Evolutionary conservation across 495 filamentous ascomycete species (phyloP).

Genomic region (Hypoxylon crocopeplum): DNA sequence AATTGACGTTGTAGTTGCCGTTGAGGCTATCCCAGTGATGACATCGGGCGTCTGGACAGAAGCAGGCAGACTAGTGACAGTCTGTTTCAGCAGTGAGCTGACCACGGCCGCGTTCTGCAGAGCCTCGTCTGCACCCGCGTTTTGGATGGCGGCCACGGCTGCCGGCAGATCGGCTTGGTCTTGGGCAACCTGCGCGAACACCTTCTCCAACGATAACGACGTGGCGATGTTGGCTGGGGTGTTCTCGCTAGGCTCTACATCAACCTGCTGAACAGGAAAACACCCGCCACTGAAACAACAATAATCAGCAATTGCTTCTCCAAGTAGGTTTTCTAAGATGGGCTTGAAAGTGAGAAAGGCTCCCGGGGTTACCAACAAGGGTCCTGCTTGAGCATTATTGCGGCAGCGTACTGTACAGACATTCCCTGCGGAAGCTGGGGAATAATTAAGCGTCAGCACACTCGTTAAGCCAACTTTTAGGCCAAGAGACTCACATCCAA

Average conservation of each 20-base stretch:
- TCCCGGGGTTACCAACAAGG: slow-evolving; percentile 49
- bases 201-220: slow-evolving; percentile 35
- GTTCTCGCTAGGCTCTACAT: slow-evolving; percentile 43
- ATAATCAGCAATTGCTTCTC: neutral
- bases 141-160: slow-evolving; percentile 45
- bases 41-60: slow-evolving; percentile 13
- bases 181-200: slow-evolving; percentile 37
- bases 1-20: slow-evolving; percentile 9
- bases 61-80: slow-evolving; percentile 23
- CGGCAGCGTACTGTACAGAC: slow-evolving; percentile 64
- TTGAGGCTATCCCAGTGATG: slow-evolving; percentile 7
- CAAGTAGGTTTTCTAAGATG: too few species aligned
- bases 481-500: slow-evolving; percentile 40
- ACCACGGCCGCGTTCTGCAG: slow-evolving; percentile 44
- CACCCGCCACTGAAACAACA: slow-evolving; percentile 36
- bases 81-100: slow-evolving; percentile 17
- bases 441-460: slow-evolving; percentile 2
- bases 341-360: too few species aligned
- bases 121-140: slow-evolving; percentile 40
- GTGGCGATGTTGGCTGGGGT: slow-evolving; percentile 45
- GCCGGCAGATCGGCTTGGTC: slow-evolving; percentile 47
- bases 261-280: slow-evolving; percentile 55
- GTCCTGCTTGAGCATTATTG: slow-evolving; percentile 62
- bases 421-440: slow-evolving; percentile 50
- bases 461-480: neutral